These are phyloP conservation scores for Pseudocercospora crystallina DNA, from an alignment of 2,329 filamentous ascomycete genomes.

Conservation along the genomic window DNA sequence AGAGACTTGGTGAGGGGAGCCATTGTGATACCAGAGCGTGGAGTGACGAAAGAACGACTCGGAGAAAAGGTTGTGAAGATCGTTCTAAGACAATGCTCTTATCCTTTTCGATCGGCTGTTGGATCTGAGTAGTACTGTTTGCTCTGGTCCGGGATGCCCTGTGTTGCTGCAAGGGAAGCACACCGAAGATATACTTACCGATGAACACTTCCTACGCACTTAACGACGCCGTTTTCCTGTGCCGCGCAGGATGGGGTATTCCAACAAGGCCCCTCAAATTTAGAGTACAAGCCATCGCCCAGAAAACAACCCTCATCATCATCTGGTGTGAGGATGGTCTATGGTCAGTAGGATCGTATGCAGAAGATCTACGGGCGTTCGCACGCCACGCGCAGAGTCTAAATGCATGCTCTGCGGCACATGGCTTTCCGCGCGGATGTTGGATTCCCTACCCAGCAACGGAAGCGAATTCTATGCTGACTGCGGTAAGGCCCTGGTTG, in stretches of 20 bases:
- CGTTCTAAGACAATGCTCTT: too few relatives aligned
- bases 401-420: constrained; percentile 9
- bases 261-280: not conserved
- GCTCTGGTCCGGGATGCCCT: constrained; percentile 1
- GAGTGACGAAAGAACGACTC: too few relatives aligned
- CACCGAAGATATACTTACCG: constrained; percentile 13
- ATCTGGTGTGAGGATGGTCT: too few relatives aligned
- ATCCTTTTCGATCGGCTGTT: too few relatives aligned
- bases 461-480: constrained; percentile 1
- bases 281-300: too few relatives aligned
- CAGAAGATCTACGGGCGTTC: constrained; percentile 13
- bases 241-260: constrained; percentile 13
- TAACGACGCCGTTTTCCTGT: constrained; percentile 5
- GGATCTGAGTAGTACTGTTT: too few relatives aligned
- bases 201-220: not conserved
- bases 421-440: constrained; percentile 10
- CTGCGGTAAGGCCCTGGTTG: constrained; percentile 8
- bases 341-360: not conserved
- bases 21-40: constrained; percentile 10
- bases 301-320: too few relatives aligned
- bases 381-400: constrained; percentile 13
- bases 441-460: not conserved
- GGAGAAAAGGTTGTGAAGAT: too few relatives aligned
- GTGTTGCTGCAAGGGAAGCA: not conserved
- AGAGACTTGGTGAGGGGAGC: constrained; percentile 13